A percentile compares a stretch with the other conserved stretches of the same genome.
These are phyloP conservation scores for Murraya paniculata DNA, from an alignment of 345 rosid genomes.

Conservation along the genomic window DNA sequence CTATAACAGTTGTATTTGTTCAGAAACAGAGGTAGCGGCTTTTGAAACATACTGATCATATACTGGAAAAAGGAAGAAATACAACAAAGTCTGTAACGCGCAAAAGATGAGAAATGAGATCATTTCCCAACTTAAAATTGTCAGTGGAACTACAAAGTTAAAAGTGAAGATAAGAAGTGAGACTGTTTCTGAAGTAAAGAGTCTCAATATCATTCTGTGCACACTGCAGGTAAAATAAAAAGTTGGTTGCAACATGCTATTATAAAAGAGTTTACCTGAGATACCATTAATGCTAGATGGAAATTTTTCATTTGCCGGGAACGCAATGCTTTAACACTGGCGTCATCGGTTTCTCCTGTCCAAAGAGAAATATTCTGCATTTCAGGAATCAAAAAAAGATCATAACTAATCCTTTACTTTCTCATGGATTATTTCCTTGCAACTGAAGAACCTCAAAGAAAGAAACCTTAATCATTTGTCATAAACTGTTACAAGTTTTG, in stretches of 20 bases:
- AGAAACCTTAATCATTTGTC: neutral
- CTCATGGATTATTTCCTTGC: slow-evolving; percentile 1
- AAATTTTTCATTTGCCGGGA: slow-evolving; percentile 86
- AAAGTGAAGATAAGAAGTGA: neutral
- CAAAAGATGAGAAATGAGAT: neutral
- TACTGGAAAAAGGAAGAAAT: neutral
- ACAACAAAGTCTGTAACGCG: neutral
- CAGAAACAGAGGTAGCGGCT: neutral
- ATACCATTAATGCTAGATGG: slow-evolving; percentile 83
- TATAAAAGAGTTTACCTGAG: slow-evolving; percentile 54
- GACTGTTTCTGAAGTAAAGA: neutral
- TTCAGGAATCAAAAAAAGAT: neutral
- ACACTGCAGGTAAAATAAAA: neutral
- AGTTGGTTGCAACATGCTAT: neutral
- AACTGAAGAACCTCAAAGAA: neutral
- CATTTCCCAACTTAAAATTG: neutral
- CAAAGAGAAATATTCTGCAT: slow-evolving; percentile 11
- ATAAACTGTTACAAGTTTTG: neutral
- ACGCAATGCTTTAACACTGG: slow-evolving; percentile 64
- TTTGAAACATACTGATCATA: neutral
- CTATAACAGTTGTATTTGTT: neutral
- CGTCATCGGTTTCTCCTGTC: slow-evolving; percentile 75
- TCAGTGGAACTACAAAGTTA: neutral
- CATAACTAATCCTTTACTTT: neutral
- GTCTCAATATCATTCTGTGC: neutral